Evolutionary conservation across 2,329 filamentous ascomycete genomes (phyloP).

Genomic region (Nothopassalora personata): DNA sequence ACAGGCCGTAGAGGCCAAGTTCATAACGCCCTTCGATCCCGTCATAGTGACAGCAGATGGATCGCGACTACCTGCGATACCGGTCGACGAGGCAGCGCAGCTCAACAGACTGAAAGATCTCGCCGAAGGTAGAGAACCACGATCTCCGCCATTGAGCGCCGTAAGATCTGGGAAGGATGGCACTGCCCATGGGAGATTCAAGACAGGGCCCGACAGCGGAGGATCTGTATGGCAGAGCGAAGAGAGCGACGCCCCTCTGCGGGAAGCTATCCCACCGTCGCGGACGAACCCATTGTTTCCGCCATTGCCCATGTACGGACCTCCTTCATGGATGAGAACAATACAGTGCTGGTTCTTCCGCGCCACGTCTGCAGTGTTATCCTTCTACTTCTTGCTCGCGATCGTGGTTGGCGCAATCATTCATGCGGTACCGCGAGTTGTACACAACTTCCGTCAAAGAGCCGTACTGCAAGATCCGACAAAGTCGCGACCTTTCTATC

Average conservation of each 20-base stretch:
- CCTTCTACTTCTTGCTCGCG: constrained; percentile 67
- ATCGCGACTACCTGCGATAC: constrained; percentile 61
- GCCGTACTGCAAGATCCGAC: constrained; percentile 58
- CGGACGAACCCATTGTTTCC: constrained; percentile 79
- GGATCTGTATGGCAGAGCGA: constrained; percentile 38
- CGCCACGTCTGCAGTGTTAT: constrained; percentile 66
- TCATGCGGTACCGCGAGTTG: constrained; percentile 55
- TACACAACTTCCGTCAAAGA: constrained; percentile 47
- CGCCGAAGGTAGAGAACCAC: constrained; percentile 37
- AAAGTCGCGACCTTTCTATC: constrained; percentile 59
- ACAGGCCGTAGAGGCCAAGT: constrained; percentile 56
- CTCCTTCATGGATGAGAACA: constrained; percentile 60
- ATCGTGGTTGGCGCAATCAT: constrained; percentile 71
- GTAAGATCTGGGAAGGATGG: constrained; percentile 41
- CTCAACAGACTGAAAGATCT: constrained; percentile 60
- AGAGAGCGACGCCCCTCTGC: constrained; percentile 39
- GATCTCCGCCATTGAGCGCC: constrained; percentile 28
- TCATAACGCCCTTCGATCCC: constrained; percentile 63
- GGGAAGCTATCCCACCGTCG: constrained; percentile 52
- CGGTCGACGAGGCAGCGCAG: constrained; percentile 63
- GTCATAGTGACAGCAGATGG: constrained; percentile 65
- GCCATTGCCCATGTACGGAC: constrained; percentile 74
- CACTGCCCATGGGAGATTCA: constrained; percentile 34
- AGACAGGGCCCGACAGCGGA: constrained; percentile 15
- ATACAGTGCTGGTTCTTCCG: constrained; percentile 63